Base-by-base conservation (phyloP, 2,329 filamentous ascomycete species). In the Phialophora tarda region DNA sequence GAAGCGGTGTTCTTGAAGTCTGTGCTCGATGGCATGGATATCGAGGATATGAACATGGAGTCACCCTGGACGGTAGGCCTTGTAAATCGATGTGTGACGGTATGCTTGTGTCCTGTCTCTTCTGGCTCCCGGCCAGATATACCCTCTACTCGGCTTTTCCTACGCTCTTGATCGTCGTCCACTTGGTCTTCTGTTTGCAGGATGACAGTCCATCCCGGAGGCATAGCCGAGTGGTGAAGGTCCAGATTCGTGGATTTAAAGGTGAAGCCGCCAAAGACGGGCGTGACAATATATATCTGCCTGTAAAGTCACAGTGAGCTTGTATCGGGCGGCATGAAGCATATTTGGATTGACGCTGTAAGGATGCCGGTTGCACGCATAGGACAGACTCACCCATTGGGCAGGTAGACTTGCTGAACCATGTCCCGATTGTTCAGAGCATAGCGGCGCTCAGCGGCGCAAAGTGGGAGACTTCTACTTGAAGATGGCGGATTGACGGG, bases 191-290 rank as follows among this genome's bases (percentile, higher is more conserved):
- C 88, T 1, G 90, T 92, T 73, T 93, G 89, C 44, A 98, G 83
- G 32, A 94, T 90, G 59, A 97, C 89, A 1, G 91, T 96, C 94
- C 94, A 98, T 34, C 93, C 93, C 5, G 91, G 86, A 0, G 93
- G 93, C 67, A 92, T 93, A 3, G 89, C 85, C 59, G 88, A 88
- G 72, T 86, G 85, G 74, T 90, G 87, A 28, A 84, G 82, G 74
- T 85, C 90, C 69, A 91, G 81, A 68, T 95, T 90, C 75, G 92
- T 90, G 64, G 89, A 87, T 77, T 93, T 95, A 87, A 97, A 97
- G 74, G 89, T 91, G 63, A 95, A 84, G 34, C 94, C 94, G n/a
- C 91, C 92, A 77, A 97, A 97, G 28, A 97, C 92, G 0, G 93
- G 91, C 14, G 88, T 88, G 34, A 96, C 90, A 2, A 61, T 70